Base-by-base conservation (phyloP, 768 basidiomycete genomes). In the Mycena pura region DNA sequence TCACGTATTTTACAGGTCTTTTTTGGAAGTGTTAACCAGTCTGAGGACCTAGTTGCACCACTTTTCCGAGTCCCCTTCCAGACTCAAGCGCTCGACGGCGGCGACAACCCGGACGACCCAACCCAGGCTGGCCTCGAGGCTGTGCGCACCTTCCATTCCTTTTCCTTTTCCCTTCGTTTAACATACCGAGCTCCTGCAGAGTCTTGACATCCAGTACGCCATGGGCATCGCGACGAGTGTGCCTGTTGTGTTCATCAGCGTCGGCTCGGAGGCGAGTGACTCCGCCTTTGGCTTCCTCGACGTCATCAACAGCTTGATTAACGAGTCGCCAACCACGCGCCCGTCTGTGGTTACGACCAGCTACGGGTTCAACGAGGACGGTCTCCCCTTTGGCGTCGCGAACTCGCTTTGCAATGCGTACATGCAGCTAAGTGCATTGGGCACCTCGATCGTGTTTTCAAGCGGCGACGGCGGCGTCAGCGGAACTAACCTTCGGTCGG, bases 221-320 rank as follows among this genome's bases (percentile, higher is more conserved):
- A 64, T 77, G 31, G 76, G 76, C 31, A 52, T 76, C 15, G 74
- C 76, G 24, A 70, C 69, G 3, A 67, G 71, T 9, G 74, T 77
- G 5, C 75, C 76, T 2, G 64, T 68, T 25, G 63, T 61, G 10
- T 77, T 78, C 62, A 71, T 76, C 38, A 70, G 71, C 9, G 75
- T 71, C 8, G 76, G 76, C 4, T 59, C 72, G 14, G 39, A 69
- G 19, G 59, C 60, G 54, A 11, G 60, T 17, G 74, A 76, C 36
- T 73, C 70, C 28, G 57, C 73, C 13, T 69, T 71, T 22, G 61
- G 53, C 5, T 49, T 54, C 54, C 24, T 46, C n/a, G 69, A 68
- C 46, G 62, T 66, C 40, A 57, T 66, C 60, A 69, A 59, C 45
- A 27, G 43, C n/a, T 36, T 73, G 8, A 58, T 67, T 44, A 39